Base-by-base conservation (phyloP, 2,329 filamentous ascomycete genomes). In the Diaporthe velutina region DNA sequence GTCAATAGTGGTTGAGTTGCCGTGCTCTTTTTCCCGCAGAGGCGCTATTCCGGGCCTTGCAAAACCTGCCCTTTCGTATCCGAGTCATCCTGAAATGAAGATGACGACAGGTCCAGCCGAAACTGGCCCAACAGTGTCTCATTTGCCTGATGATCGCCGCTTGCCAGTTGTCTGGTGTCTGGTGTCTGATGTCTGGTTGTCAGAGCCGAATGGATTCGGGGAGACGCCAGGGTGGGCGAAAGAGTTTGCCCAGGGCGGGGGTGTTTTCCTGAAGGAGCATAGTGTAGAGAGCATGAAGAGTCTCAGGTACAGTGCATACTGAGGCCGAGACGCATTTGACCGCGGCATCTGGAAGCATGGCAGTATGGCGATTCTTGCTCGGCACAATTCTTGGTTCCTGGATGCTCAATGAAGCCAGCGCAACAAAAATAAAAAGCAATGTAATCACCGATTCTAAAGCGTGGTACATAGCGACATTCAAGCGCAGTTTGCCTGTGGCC, bases 51-150 rank as follows among this genome's bases (percentile, higher is more conserved):
- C 50, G 57, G 30, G 45, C 42, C 45, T 54, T 30, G n/a, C 25
- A 54, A 68, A 64, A 22, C 38, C 48, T 64, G 70, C 45, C 25
- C 48, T 33, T 71, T 72, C 70, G 70, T 72, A 72, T 72, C 25
- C 70, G 70, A 72, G 70, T 72, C 70, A 72, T 72, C 57, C 52
- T 64, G 57, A 72, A 72, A 72, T 72, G 70, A 72, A 30, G 45
- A 72, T 72, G 70, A 72, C 70, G 70, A 72, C 35, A 72, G 70
- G 40, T 40, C 35, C 57, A 64, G 48, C 57, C 45, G 48, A 72
- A n/a, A 33, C 70, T 72, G 58, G 70, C 57, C 70, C 57, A 54
- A 64, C 45, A 30, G 25, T 72, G 70, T 54, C 70, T 72, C 64
- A 72, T 54, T 42, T 33, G 64, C 70, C 60, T 64, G 58, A 55